Evolutionary conservation across 73 alveolate species (phyloP).

Genomic region (Effrenium voratum): DNA sequence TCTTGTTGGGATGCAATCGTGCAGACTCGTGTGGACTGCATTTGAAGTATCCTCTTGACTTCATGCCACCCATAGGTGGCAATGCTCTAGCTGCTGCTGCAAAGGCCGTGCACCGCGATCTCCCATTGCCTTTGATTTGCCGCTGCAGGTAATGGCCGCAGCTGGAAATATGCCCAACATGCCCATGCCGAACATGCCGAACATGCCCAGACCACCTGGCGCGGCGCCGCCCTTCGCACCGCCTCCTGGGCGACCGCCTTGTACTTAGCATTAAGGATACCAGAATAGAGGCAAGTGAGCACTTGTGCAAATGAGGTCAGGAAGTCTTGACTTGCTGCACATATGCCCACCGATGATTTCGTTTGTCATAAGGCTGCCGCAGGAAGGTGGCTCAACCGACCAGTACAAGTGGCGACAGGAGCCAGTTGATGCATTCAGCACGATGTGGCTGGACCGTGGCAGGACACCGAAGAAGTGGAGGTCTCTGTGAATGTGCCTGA

Average conservation of each 20-base stretch:
- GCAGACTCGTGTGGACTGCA: too few species aligned
- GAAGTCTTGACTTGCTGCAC: too few species aligned
- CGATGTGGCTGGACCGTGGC: too few species aligned
- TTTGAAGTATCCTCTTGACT: too few species aligned
- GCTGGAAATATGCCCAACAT: conserved; percentile 86
- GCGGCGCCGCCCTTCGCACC: conserved; percentile 39
- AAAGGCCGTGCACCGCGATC: too few species aligned
- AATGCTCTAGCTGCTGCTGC: conserved; percentile 87
- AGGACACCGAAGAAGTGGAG: conserved; percentile 90
- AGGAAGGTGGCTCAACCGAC: conserved; percentile 87
- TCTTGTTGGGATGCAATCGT: too few species aligned
- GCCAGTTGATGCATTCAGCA: too few species aligned
- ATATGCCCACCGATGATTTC: neutral
- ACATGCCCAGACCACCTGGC: conserved; percentile 85
- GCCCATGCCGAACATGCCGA: too few species aligned
- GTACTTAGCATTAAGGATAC: neutral
- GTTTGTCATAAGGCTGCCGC: conserved; percentile 49
- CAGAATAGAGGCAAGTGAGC: neutral
- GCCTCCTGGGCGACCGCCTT: conserved; percentile 82
- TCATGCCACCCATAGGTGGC: too few species aligned
- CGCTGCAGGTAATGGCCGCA: conserved; percentile 64
- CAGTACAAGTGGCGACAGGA: conserved; percentile 93
- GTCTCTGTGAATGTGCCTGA: conserved; percentile 79
- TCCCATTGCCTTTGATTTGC: too few species aligned
- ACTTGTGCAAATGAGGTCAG: neutral